phyloP scores from a whole-genome alignment of 768 basidiomycete genomes.

The Hericium rajendrae region DNA sequence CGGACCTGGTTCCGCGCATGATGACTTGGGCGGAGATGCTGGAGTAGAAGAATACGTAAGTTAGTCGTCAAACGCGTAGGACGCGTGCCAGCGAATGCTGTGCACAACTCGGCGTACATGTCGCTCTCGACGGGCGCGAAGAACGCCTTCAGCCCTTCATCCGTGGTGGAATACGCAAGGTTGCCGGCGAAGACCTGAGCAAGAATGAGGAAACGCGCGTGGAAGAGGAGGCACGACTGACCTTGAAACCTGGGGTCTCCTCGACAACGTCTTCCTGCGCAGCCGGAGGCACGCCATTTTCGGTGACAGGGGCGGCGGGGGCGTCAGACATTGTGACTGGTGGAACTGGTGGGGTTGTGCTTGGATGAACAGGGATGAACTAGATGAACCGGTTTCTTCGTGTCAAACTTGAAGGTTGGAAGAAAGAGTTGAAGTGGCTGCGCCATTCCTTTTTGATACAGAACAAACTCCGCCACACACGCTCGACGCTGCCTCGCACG shows the following conservation, averaged over 20 bases:
- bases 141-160: slow-evolving; percentile 91
- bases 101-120: slow-evolving; percentile 54
- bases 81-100: slow-evolving; percentile 5
- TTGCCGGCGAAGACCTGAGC: slow-evolving; percentile 87
- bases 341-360: slow-evolving; percentile 44
- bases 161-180: slow-evolving; percentile 89
- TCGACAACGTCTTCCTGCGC: slow-evolving; percentile 57
- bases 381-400: slow-evolving; percentile 77
- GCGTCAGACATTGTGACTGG: slow-evolving; percentile 78
- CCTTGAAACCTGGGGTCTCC: slow-evolving; percentile 77
- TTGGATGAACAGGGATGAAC: slow-evolving; percentile 40
- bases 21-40: slow-evolving; percentile 84
- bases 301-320: slow-evolving; percentile 75
- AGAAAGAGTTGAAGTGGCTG: slow-evolving; percentile 33
- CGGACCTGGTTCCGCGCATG: slow-evolving; percentile 73
- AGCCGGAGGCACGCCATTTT: slow-evolving; percentile 79
- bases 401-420: slow-evolving; percentile 77
- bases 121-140: slow-evolving; percentile 82
- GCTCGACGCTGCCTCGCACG: neutral
- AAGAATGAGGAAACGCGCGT: slow-evolving; percentile 3
- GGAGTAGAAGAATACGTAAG: slow-evolving; percentile 9
- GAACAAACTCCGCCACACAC: slow-evolving; percentile 1
- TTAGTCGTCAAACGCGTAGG: slow-evolving; percentile 4
- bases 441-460: slow-evolving; percentile 10
- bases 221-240: slow-evolving; percentile 24